These are phyloP conservation scores for Auriscalpium orientale DNA, from an alignment of 768 basidiomycete genomes.

Conservation along the genomic window DNA sequence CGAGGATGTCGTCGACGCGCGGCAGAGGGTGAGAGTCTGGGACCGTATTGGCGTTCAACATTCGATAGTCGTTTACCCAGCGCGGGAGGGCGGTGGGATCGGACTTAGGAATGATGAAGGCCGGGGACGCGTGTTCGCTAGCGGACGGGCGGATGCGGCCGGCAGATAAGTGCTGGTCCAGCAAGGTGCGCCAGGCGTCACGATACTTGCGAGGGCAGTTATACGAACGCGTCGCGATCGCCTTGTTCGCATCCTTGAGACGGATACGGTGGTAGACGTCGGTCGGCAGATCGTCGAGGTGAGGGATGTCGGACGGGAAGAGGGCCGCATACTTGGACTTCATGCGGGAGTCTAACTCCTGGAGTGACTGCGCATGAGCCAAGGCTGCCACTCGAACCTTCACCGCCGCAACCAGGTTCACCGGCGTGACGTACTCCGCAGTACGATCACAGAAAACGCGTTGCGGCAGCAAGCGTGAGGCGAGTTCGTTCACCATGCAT, in stretches of 20 bases:
- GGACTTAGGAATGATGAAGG: slow-evolving; percentile 24
- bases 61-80: slow-evolving; percentile 17
- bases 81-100: slow-evolving; percentile 2
- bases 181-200: slow-evolving; percentile 24
- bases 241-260: slow-evolving; percentile 14
- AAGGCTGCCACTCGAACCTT: background rate
- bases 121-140: slow-evolving; percentile 25
- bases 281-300: slow-evolving; percentile 8
- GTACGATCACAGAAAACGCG: no score
- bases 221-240: slow-evolving; percentile 21
- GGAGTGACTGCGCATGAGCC: background rate
- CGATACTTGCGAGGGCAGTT: slow-evolving; percentile 26
- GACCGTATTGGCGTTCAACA: slow-evolving; percentile 10
- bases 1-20: slow-evolving; percentile 26
- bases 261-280: slow-evolving; percentile 13
- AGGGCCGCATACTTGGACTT: slow-evolving; percentile 1
- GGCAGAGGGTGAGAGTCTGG: slow-evolving; percentile 11
- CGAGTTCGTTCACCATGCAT: background rate
- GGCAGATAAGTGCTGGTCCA: slow-evolving; percentile 27
- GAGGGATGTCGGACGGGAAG: slow-evolving; percentile 18
- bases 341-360: background rate
- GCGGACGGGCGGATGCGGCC: slow-evolving; percentile 24
- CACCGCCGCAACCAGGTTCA: background rate
- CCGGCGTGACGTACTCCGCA: background rate
- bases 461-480: no score